Conservation (phyloP, 139 green algal species). For the Chlamydomonas asymmetrica region DNA sequence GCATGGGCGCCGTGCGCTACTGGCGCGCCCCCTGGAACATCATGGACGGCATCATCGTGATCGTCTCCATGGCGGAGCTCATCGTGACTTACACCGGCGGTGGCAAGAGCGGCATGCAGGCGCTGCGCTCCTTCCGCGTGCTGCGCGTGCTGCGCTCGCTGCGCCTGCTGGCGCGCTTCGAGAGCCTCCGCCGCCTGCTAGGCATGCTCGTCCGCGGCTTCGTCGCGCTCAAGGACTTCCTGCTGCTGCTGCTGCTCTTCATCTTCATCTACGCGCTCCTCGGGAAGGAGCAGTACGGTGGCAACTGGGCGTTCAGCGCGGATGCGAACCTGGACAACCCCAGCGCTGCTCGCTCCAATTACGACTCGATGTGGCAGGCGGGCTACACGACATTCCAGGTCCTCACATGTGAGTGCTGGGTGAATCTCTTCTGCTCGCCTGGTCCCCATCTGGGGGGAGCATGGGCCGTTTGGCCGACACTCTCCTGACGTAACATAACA, state of each 20-base stretch:
- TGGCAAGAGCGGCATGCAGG: background rate
- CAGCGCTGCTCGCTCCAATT: constrained; percentile 45
- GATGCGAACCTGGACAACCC: too few species aligned
- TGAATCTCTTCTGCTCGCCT: too few species aligned
- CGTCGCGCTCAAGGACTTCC: constrained; percentile 24
- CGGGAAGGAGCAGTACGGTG: too few species aligned
- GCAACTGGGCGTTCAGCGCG: too few species aligned
- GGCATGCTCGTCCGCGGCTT: background rate
- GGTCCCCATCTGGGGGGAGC: too few species aligned
- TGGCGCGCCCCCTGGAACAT: constrained; percentile 53
- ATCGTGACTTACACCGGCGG: background rate
- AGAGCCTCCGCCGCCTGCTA: background rate
- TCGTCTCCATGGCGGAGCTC: constrained; percentile 15
- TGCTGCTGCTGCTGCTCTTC: constrained; percentile 18
- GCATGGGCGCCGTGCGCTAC: constrained; percentile 37
- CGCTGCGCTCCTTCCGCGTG: constrained; percentile 39
- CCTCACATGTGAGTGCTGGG: constrained; percentile 15
- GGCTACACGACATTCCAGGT: constrained; percentile 56
- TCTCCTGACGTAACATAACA: too few species aligned
- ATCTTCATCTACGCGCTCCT: constrained; percentile 16
- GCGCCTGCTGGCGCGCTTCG: constrained; percentile 18
- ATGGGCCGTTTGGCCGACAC: too few species aligned
- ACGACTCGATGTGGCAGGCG: constrained; percentile 49
- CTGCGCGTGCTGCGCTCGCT: constrained; percentile 33
- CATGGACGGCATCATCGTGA: constrained; percentile 48